A percentile compares a stretch with the other conserved stretches of the same genome.
phyloP scores from a whole-genome alignment of 2,329 filamentous ascomycete species.

The Madurella fahalii region DNA sequence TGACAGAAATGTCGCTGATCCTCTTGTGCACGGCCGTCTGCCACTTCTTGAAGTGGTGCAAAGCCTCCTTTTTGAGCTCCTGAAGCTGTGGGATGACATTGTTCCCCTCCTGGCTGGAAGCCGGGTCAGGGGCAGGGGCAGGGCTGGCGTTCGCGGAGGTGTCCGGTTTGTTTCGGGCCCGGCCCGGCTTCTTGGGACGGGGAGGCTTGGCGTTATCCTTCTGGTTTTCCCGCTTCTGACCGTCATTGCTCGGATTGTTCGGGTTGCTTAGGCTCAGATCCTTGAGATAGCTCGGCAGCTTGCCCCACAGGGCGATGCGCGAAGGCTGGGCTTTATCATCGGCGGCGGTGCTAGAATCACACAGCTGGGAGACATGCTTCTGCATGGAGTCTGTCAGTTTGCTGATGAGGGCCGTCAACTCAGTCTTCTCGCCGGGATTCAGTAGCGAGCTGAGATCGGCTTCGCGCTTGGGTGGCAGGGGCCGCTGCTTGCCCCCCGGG shows the following conservation, averaged over 20 bases:
- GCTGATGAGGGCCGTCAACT: conserved; percentile 48
- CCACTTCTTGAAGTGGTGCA: conserved; percentile 79
- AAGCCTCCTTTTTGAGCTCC: conserved; percentile 64
- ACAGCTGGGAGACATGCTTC: conserved; percentile 47
- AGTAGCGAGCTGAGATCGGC: conserved; percentile 50
- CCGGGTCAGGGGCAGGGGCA: conserved; percentile 3
- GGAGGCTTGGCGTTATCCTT: conserved; percentile 23
- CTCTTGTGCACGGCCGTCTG: conserved; percentile 64
- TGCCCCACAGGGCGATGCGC: conserved; percentile 28
- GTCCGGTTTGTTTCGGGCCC: conserved; percentile 11
- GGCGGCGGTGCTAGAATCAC: conserved; percentile 40
- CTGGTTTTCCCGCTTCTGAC: conserved; percentile 1
- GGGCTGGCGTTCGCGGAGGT: background rate
- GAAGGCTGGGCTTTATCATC: conserved; percentile 28
- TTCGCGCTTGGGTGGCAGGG: conserved; percentile 38
- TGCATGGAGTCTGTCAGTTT: conserved; percentile 54
- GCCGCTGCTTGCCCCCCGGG: conserved; percentile 34
- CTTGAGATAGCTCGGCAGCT: conserved; percentile 32
- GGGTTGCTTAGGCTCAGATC: conserved; percentile 22
- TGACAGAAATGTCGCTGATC: conserved; percentile 62
- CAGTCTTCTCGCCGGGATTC: conserved; percentile 45
- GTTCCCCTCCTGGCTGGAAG: conserved; percentile 30
- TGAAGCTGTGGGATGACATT: conserved; percentile 34
- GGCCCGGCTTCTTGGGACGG: conserved; percentile 18
- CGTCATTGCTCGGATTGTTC: conserved; percentile 3